Evolutionary conservation across 176 grass and related monocot species (phyloP), one percentile per base, ranked within the genome.

Genomic region (Metroxylon sagu): DNA sequence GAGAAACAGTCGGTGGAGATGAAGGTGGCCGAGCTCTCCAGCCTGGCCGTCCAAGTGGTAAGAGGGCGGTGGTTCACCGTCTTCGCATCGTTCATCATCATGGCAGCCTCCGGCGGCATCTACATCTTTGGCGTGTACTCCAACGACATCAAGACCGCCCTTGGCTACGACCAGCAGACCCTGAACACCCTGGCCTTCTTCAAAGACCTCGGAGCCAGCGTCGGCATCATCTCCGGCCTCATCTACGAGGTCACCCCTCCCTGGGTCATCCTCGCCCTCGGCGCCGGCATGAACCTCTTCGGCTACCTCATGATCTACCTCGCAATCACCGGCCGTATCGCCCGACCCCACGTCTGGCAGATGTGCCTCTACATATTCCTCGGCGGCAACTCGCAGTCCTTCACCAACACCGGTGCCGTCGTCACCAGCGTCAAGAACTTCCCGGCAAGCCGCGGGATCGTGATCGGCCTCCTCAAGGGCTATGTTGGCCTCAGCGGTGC

Each of bases 271-370:
- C 71, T 95, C 16, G 61, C 48, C 16, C 50, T 57, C 39, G 81
- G 89, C 55, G 82, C 89, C 59, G 78, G 14, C 53, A 83, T 85
- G 85, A 95, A 95, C 71, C 80, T 95, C 27, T 30, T 48, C 49
- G 85, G 85, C 23, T 89, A 95, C 75, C 67, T 95, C 26, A 89
- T 89, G 85, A 80, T 95, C 72, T 85, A 95, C 67, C 71, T 95
- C 5, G 65, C 81, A 48, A 56, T 89, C 55, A 64, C 81, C 5
- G 77, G 81, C 4, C 75, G 73, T 52, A 66, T 57, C 1, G 29
- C 62, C 25, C 48, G 31, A 14, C 85, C 89, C 0, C 75, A 69
- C 0, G 75, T 89, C 12, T 93, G 84, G 84, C 80, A 80, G 61
- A 87, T 93, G 80, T 93, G 88, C 60, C 1, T 93, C 2, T 93